Percentiles rank a stretch among this genome's conserved stretches.
Conservation (phyloP, 1,284 basidiomycete species). For the Ceratobasidium sp. region DNA sequence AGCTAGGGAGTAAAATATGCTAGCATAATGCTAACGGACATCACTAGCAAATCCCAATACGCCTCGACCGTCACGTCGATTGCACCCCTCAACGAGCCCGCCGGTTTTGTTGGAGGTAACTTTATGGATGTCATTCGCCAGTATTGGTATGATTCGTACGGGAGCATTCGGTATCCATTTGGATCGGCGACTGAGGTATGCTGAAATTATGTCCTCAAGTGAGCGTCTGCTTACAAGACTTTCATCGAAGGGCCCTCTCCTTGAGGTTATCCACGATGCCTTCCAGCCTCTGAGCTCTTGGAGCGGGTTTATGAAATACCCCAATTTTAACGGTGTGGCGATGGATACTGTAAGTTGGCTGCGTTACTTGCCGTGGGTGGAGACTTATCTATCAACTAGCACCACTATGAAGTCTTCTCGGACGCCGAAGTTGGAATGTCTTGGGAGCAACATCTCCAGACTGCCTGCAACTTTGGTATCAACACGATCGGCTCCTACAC, state of each 20-base stretch:
- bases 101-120: slow-evolving; percentile 66
- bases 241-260: slow-evolving; percentile 57
- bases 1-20: slow-evolving; percentile 43
- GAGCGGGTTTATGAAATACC: slow-evolving; percentile 67
- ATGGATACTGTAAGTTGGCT: slow-evolving; percentile 57
- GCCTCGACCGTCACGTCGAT: slow-evolving; percentile 57
- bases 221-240: slow-evolving; percentile 41
- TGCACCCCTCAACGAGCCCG: slow-evolving; percentile 81
- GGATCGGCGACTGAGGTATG: not conserved
- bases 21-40: slow-evolving; percentile 60
- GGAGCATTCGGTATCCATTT: slow-evolving; percentile 67
- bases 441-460: slow-evolving; percentile 66
- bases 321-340: slow-evolving; percentile 52
- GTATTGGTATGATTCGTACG: slow-evolving; percentile 77
- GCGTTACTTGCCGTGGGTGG: no score
- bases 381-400: no score
- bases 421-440: slow-evolving; percentile 58
- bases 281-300: slow-evolving; percentile 81
- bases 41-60: slow-evolving; percentile 43
- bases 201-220: slow-evolving; percentile 40
- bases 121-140: slow-evolving; percentile 66
- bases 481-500: slow-evolving; percentile 62
- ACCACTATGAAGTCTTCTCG: slow-evolving; percentile 84
- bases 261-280: slow-evolving; percentile 83
- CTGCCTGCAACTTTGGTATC: slow-evolving; percentile 59